Percentiles rank a stretch among this genome's conserved stretches.
Evolutionary conservation across 129 eudicot genomes (phyloP).

Genomic region (Saposhnikovia divaricata): DNA sequence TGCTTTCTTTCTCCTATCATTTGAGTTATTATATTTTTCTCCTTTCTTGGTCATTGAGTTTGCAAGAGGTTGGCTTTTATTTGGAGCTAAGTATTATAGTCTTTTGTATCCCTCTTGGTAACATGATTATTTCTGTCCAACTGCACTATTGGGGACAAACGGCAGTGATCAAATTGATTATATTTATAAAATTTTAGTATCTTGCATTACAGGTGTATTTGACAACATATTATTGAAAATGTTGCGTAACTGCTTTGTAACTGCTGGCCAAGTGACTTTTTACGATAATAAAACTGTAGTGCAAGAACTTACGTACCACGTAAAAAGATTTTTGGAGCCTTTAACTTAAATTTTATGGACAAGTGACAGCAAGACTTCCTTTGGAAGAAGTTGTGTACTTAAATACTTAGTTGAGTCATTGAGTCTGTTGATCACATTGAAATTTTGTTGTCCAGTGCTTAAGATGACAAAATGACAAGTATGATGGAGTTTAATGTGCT

Average conservation of each 20-base stretch:
- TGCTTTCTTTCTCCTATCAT: neutral
- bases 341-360: neutral
- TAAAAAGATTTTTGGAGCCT: neutral
- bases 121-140: neutral
- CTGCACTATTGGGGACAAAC: neutral
- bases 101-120: too few relatives aligned
- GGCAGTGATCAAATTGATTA: neutral
- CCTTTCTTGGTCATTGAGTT: too few relatives aligned
- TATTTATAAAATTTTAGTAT: neutral
- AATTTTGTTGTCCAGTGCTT: neutral
- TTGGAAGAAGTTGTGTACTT: neutral
- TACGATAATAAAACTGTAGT: slow-evolving; percentile 2
- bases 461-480: neutral
- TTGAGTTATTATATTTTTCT: too few relatives aligned
- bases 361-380: neutral
- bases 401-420: neutral
- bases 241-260: neutral
- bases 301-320: neutral
- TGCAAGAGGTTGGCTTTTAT: too few relatives aligned
- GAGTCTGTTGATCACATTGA: neutral
- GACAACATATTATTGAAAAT: neutral
- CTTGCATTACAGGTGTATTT: neutral
- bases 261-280: neutral
- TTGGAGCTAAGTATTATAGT: too few relatives aligned
- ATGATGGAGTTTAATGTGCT: neutral